A percentile compares a stretch with the other conserved stretches of the same genome.
These are phyloP conservation scores for Lactifluus rugatus DNA, from an alignment of 768 basidiomycete genomes.

Conservation along the genomic window DNA sequence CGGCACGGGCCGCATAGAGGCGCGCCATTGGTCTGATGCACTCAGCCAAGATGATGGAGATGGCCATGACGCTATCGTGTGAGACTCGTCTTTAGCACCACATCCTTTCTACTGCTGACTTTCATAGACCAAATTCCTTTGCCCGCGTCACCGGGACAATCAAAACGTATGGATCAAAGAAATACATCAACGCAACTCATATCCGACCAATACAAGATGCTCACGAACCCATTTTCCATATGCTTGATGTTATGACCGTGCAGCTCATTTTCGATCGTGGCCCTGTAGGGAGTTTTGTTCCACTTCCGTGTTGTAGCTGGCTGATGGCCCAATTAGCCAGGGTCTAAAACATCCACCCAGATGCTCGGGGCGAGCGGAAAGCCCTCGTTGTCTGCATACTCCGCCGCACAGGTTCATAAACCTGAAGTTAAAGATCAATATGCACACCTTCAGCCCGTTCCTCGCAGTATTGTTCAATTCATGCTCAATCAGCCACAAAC, in stretches of 20 bases:
- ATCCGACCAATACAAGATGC: constrained; percentile 60
- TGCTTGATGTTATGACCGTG: constrained; percentile 63
- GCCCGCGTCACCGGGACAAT: constrained; percentile 75
- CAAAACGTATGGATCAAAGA: constrained; percentile 72
- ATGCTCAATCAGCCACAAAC: constrained; percentile 38
- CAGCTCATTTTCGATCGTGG: constrained; percentile 59
- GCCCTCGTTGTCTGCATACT: constrained; percentile 26
- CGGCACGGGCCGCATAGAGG: constrained; percentile 71
- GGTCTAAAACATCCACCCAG: constrained; percentile 16
- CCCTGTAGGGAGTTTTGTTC: constrained; percentile 35
- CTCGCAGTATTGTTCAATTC: constrained; percentile 57
- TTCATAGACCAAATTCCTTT: constrained; percentile 58
- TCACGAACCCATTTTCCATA: constrained; percentile 77
- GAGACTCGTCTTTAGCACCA: constrained; percentile 16
- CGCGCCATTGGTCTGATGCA: constrained; percentile 75
- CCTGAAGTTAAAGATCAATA: constrained; percentile 21
- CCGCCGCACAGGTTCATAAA: constrained; percentile 24
- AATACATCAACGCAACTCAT: constrained; percentile 70
- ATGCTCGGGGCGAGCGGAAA: background rate
- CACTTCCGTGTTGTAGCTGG: background rate
- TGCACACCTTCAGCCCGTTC: constrained; percentile 46
- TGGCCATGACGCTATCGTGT: constrained; percentile 41
- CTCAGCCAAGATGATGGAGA: constrained; percentile 45
- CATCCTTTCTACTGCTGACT: background rate
- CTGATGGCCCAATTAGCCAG: constrained; percentile 18